phyloP scores from a whole-genome alignment of 2,329 filamentous ascomycete genomes.

The Monilinia fructigena region DNA sequence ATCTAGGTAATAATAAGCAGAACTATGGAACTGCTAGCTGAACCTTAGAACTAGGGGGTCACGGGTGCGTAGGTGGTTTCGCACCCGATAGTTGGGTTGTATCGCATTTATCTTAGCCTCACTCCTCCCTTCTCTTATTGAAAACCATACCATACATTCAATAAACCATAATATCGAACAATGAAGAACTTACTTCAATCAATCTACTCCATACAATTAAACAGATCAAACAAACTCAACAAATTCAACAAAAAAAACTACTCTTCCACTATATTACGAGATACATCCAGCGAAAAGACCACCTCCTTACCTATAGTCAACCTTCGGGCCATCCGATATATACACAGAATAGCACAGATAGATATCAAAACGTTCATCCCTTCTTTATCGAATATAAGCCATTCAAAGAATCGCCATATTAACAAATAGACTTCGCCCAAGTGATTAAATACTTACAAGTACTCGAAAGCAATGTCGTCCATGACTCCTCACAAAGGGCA shows the following conservation, averaged over 20 bases:
- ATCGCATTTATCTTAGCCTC: slow-evolving; percentile 5
- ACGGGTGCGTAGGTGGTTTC: too few species aligned
- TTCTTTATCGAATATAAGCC: neutral
- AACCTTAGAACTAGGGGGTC: neutral
- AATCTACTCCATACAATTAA: slow-evolving; percentile 26
- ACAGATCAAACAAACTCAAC: slow-evolving; percentile 26
- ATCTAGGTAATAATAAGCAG: too few species aligned
- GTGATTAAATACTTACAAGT: slow-evolving; percentile 49
- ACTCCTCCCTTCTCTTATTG: slow-evolving; percentile 15
- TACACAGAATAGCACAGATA: slow-evolving; percentile 5
- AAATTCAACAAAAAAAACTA: slow-evolving; percentile 27
- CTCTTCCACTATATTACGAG: slow-evolving; percentile 24
- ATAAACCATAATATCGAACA: slow-evolving; percentile 30
- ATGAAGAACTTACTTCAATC: slow-evolving; percentile 35
- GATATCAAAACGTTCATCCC: neutral
- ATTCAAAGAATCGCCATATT: neutral
- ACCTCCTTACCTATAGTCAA: slow-evolving; percentile 29
- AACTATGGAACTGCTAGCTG: too few species aligned
- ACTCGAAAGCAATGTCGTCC: slow-evolving; percentile 48
- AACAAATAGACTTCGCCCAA: neutral
- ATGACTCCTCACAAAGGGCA: slow-evolving; percentile 43
- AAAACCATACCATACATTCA: slow-evolving; percentile 21
- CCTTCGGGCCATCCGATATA: slow-evolving; percentile 10
- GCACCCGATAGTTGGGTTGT: neutral
- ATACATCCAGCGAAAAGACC: slow-evolving; percentile 31